Percentiles rank a stretch among this genome's conserved stretches.
Conservation (phyloP, 305 asterid species). For the Fraxinus baroniana region DNA sequence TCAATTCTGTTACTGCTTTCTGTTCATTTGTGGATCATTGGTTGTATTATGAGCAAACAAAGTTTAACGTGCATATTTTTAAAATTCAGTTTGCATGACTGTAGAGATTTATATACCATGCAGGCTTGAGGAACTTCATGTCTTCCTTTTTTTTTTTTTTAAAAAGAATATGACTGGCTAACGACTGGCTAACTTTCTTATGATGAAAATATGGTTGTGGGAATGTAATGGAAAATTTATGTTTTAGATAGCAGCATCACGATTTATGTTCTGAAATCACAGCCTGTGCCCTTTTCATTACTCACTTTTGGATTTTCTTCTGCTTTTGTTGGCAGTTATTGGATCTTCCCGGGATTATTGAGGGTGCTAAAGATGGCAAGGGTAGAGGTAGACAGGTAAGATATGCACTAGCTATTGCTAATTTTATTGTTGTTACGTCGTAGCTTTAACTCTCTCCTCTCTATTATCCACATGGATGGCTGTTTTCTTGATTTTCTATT, state of each 20-base stretch:
- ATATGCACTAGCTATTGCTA: slow-evolving; percentile 5
- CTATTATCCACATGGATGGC: neutral
- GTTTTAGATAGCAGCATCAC: neutral
- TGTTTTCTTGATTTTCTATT: neutral
- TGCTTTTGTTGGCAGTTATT: slow-evolving; percentile 57
- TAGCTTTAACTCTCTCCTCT: neutral
- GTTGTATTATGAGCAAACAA: neutral
- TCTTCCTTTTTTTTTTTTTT: no score
- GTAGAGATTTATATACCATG: neutral
- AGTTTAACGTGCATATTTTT: neutral
- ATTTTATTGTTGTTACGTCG: slow-evolving; percentile 7
- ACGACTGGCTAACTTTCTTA: neutral
- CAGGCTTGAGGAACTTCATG: neutral
- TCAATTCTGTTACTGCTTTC: neutral
- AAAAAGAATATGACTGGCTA: no score
- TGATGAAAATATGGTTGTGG: neutral
- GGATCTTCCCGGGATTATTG: slow-evolving; percentile 98
- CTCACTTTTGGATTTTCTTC: slow-evolving; percentile 4
- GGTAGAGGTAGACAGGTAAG: slow-evolving; percentile 99
- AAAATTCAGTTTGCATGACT: neutral
- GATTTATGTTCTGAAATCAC: neutral
- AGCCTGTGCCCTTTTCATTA: neutral
- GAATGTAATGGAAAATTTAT: neutral
- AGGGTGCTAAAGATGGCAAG: slow-evolving; percentile 99
- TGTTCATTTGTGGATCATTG: neutral